Evolutionary conservation across 2,329 filamentous ascomycete species (phyloP).

Genomic region (Pseudocercospora macadamiae): DNA sequence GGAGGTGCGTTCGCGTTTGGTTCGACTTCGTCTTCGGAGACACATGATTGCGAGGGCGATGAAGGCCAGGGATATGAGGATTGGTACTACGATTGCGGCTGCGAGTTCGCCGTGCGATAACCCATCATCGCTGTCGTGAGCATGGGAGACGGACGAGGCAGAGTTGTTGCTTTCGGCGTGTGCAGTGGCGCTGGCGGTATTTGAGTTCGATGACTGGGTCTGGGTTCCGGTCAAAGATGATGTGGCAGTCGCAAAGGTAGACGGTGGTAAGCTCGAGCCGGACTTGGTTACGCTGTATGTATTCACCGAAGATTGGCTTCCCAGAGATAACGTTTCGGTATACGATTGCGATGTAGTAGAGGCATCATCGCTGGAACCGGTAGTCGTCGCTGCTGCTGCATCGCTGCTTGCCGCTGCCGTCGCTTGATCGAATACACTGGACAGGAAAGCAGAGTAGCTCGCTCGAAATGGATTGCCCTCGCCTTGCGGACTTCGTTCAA

Average conservation of each 20-base stretch:
- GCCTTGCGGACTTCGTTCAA: not conserved
- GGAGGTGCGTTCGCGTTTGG: slow-evolving; percentile 6
- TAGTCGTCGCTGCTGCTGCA: not conserved
- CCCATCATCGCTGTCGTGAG: slow-evolving; percentile 15
- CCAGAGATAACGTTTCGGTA: not conserved
- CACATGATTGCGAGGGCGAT: slow-evolving; percentile 22
- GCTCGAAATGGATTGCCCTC: not conserved
- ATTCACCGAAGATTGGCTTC: not conserved
- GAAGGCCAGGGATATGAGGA: slow-evolving; percentile 21
- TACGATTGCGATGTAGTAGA: not conserved
- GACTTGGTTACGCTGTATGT: not conserved
- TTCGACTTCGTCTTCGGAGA: slow-evolving; percentile 24
- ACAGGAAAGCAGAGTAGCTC: slow-evolving; percentile 2
- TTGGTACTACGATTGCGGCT: slow-evolving; percentile 29
- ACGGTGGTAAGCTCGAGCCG: not conserved
- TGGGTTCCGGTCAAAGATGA: not conserved
- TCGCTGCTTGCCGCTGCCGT: not conserved
- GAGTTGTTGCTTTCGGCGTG: slow-evolving; percentile 2
- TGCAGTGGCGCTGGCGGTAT: slow-evolving; percentile 2
- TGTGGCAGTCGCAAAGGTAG: slow-evolving; percentile 11
- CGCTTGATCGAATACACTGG: not conserved
- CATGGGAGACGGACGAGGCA: not conserved
- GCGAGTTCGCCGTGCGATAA: slow-evolving; percentile 28
- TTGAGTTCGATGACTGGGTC: slow-evolving; percentile 5
- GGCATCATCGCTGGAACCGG: not conserved